Base-by-base conservation (phyloP, 805 yeast species). In the Saccharomycopsis javanensis region DNA sequence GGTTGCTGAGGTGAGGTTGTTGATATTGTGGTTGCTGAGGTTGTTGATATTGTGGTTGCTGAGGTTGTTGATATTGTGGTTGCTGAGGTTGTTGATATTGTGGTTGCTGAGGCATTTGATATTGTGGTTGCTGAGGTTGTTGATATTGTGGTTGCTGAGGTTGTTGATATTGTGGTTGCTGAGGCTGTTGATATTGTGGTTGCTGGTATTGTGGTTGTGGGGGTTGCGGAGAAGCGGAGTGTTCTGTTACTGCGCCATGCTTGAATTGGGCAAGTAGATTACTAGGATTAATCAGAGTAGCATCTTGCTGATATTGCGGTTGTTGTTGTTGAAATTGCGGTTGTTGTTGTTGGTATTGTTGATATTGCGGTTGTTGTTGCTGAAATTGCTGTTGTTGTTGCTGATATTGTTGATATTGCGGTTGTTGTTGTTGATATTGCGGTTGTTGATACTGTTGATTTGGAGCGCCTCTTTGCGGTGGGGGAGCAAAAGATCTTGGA, bases 401-500 rank as follows among this genome's bases (percentile, higher is more conserved):
- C 6, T 46, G 25, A 10, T 20, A 30, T 23, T 46, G 51, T 46
- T 45, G 50, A 7, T 15, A 25, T 5, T 45, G 50, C 13, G 18
- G 51, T 10, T 28, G 30, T 23, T 20, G 51, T 38, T 38, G 46
- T 8, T 38, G n/a, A 15, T 16, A 11, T 15, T 16, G 46, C n/a
- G 10, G 25, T 10, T 38, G n/a, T n/a, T 37, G 45, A 5, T 8
- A n/a, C 13, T 48, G 51, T 16, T 48, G 51, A 27, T 15, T 65
- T 0, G 53, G 23, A 16, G 42, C 27, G 33, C 37, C 37, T 51
- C 42, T 51, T 23, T 23, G 42, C 2, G 81, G 80, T 0, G 77
- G 77, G 7, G 71, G 62, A 1, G 79, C 75, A 57, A 73, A 69
- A 2, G 72, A 37, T 28, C 64, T 67, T 10, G 77, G 71, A 50